Evolutionary conservation across 352 stramenopile genomes (phyloP), one percentile per base, ranked within the genome.

Genomic region (Globisporangium cylindrosporum): DNA sequence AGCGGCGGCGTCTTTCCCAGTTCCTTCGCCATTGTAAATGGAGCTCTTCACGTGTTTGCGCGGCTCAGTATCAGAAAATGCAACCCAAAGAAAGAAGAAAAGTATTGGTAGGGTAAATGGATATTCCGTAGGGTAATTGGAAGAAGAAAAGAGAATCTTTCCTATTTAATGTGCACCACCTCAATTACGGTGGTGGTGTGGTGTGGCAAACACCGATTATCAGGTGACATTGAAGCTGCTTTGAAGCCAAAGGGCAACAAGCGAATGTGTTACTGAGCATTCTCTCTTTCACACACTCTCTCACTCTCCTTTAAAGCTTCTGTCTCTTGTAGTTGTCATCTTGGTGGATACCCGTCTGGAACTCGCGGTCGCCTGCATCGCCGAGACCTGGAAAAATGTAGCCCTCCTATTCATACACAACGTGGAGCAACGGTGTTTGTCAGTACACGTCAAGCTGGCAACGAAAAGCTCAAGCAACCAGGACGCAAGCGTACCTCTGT

Each of bases 311-410:
- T 72, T 79, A 92, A 60, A 84, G 53, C 66, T 84, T 88, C 64
- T 88, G 84, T 69, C 82, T 89, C 76, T 90, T 90, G 69, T 74
- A 65, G 58, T 62, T 54, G 34, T 69, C 59, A 38, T 92, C 81
- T 1, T 78, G 60, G 46, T 93, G 81, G 12, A 67, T 71, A 46
- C 80, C 83, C 38, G 88, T 94, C 65, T 91, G 77, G 70, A 96
- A 96, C 70, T 96, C 75, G 62, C 88, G 88, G 68, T 96, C 88
- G 24, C 88, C 88, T 12, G 88, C 86, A 61, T 96, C 88, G 22
- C 88, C 88, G 12, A 96, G 82, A 69, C 88, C 88, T 3, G 88
- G 88, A 62, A 86, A 81, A 58, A 94, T 92, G 75, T 90, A 92
- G 36, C 87, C 87, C 54, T 92, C 83, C 81, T 93, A 56, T 64